These are phyloP conservation scores for Aurinia saxatilis DNA, from an alignment of 345 rosid genomes.

Conservation along the genomic window DNA sequence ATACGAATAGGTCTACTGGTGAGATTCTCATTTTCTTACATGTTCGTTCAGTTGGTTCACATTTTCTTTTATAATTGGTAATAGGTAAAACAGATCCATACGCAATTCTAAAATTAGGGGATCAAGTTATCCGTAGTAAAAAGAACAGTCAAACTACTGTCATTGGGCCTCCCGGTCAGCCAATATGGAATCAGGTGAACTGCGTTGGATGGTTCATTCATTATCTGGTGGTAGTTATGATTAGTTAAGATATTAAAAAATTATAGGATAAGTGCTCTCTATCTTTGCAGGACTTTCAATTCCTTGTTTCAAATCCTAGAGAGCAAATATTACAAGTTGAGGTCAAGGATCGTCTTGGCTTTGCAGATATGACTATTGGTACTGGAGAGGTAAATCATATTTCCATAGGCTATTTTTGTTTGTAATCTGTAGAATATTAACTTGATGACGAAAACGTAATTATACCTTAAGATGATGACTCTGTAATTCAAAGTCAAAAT, in stretches of 20 bases:
- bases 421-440: neutral
- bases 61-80: neutral
- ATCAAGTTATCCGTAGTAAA: constrained; percentile 76
- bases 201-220: constrained; percentile 1
- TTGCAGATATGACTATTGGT: constrained; percentile 58
- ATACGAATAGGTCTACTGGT: neutral
- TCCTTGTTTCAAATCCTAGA: constrained; percentile 76
- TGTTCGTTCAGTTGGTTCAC: neutral
- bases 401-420: neutral
- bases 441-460: neutral
- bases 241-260: neutral
- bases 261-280: neutral
- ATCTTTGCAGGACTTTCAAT: constrained; percentile 73
- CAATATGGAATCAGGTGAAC: constrained; percentile 90
- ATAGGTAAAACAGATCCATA: constrained; percentile 90
- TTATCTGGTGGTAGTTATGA: neutral
- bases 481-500: neutral
- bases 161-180: constrained; percentile 77
- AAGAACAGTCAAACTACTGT: constrained; percentile 91
- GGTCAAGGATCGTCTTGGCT: constrained; percentile 77
- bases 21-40: neutral
- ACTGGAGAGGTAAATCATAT: constrained; percentile 59
- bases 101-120: constrained; percentile 64
- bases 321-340: constrained; percentile 58
- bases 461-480: neutral